These are phyloP conservation scores for Ruellia speciosa DNA, from an alignment of 305 asterid genomes.

Conservation along the genomic window DNA sequence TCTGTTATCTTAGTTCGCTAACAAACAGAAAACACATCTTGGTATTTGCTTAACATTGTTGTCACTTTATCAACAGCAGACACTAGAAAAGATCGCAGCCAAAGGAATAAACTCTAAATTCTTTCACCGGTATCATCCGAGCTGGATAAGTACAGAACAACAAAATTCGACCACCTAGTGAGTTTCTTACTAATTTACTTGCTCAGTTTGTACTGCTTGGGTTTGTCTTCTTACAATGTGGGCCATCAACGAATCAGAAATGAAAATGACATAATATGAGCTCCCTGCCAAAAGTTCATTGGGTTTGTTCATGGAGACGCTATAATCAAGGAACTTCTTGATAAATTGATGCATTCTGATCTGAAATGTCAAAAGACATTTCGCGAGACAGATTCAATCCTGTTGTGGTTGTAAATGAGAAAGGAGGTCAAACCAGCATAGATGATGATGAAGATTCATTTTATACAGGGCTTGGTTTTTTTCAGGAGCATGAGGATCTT, in stretches of 20 bases:
- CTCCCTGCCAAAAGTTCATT: neutral
- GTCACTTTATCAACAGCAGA: neutral
- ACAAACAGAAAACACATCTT: neutral
- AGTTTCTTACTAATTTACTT: neutral
- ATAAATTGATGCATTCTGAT: neutral
- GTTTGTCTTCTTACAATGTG: neutral
- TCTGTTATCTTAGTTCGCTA: neutral
- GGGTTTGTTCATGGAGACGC: neutral
- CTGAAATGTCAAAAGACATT: slow-evolving; percentile 1
- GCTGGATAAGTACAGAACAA: neutral
- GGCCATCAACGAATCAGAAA: neutral
- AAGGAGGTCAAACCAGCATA: neutral
- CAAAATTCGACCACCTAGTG: neutral
- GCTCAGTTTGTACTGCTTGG: neutral
- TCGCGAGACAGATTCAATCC: neutral
- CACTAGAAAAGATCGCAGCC: slow-evolving; percentile 1
- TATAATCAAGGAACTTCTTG: neutral
- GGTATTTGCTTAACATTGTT: neutral
- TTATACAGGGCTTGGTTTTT: neutral
- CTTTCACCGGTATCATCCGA: neutral
- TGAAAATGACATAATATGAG: neutral
- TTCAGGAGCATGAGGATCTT: neutral
- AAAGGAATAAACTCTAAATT: neutral
- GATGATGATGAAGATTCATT: neutral
- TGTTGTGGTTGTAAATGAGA: neutral